phyloP scores from a whole-genome alignment of 2,329 filamentous ascomycete species.

The Phaeosphaeriaceae sp. region DNA sequence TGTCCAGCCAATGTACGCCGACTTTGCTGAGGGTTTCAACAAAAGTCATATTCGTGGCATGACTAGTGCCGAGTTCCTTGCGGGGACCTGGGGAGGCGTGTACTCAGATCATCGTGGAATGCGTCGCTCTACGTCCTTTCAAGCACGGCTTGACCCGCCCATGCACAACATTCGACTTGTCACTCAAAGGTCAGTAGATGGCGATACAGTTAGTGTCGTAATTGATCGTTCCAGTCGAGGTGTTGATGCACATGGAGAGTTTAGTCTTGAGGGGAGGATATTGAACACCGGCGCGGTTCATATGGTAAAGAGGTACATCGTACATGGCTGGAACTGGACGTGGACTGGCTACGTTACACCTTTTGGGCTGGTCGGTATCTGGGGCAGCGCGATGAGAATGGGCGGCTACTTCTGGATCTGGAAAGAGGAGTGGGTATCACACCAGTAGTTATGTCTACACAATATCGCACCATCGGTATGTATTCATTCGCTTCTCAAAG shows the following conservation, averaged over 20 bases:
- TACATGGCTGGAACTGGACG: slow-evolving; percentile 9
- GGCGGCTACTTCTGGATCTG: slow-evolving; percentile 38
- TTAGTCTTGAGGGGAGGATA: slow-evolving; percentile 21
- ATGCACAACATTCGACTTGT: slow-evolving; percentile 23
- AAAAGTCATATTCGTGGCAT: slow-evolving; percentile 25
- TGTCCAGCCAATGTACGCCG: background rate
- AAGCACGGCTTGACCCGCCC: slow-evolving; percentile 13
- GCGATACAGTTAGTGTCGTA: slow-evolving; percentile 2
- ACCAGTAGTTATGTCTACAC: background rate
- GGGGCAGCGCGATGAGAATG: slow-evolving; percentile 16
- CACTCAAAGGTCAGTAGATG: slow-evolving; percentile 3
- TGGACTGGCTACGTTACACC: slow-evolving; percentile 28
- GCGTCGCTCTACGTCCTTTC: background rate
- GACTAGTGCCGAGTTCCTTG: slow-evolving; percentile 20
- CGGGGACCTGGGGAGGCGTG: slow-evolving; percentile 25
- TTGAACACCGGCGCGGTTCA: slow-evolving; percentile 20
- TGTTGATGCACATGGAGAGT: slow-evolving; percentile 19
- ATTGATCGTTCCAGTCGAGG: slow-evolving; percentile 20
- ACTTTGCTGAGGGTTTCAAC: slow-evolving; percentile 9
- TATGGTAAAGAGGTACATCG: slow-evolving; percentile 22
- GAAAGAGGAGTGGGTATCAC: slow-evolving; percentile 19
- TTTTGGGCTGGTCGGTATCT: slow-evolving; percentile 33
- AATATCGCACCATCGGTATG: background rate
- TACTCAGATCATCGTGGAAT: slow-evolving; percentile 19
- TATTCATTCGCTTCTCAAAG: too few relatives aligned